Evolutionary conservation across 108 stramenopile species (phyloP), one percentile per base, ranked within the genome.

Genomic region (Craspedostauros australis): DNA sequence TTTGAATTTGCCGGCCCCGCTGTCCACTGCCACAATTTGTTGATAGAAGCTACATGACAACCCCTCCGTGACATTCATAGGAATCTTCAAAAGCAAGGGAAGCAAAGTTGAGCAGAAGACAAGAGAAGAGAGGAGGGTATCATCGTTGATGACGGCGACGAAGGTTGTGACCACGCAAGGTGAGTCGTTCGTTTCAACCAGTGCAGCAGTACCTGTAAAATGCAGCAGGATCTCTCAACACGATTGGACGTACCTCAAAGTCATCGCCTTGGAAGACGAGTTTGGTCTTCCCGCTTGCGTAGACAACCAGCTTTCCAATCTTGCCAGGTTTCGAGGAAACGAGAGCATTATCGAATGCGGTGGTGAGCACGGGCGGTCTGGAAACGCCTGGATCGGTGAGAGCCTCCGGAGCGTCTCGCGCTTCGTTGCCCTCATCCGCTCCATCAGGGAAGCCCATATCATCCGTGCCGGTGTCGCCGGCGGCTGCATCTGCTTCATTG

Each of bases 271-370:
- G 79, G 45, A 88, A 30, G 23, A 80, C 73, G 14, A 93, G 53
- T 8, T 85, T 80, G 6, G 87, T 86, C 60, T 59, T 77, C 4
- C 91, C 91, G 63, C 91, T 93, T 47, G 87, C 79, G 51, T 82
- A 63, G 22, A 93, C 77, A 11, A 78, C 49, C 8, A 93, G 80
- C 60, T 64, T 80, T 14, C 91, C 91, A 45, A 88, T 76, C 38
- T 55, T 51, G 5, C 91, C 91, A 2, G 87, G 62, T 28, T 68
- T 44, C 33, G 75, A 46, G 23, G 64, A 63, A 21, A 57, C 60
- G 27, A 88, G 56, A 4, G 66, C 73, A 59, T 93, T 82, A 60
- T 93, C 91, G 48, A 75, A 84, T 14, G 22, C 22, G 19, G 49
- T 65, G 8, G 54, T 25, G 18, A 32, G 8, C 7, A 73, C 48